phyloP scores from a whole-genome alignment of 1,284 basidiomycete species.

The Marasmius oreades region DNA sequence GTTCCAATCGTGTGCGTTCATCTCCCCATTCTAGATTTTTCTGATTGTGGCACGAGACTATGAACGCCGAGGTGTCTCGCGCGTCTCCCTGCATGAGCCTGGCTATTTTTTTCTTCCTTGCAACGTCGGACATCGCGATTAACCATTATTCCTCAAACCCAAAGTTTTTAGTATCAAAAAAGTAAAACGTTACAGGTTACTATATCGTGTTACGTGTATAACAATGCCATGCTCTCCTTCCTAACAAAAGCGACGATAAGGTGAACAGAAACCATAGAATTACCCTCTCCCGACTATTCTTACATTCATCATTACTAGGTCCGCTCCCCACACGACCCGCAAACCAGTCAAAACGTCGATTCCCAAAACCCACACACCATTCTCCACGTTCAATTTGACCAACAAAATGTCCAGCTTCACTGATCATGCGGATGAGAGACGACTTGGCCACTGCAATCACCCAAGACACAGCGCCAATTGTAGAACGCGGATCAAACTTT shows the following conservation, averaged over 20 bases:
- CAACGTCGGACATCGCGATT: no score
- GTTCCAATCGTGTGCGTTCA: no score
- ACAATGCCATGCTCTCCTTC: background rate
- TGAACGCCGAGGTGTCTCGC: no score
- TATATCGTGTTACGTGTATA: no score
- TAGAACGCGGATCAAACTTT: constrained; percentile 30
- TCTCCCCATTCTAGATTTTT: no score
- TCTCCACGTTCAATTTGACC: constrained; percentile 46
- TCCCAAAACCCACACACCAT: constrained; percentile 27
- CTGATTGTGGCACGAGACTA: no score
- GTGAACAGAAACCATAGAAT: background rate
- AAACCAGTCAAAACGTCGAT: constrained; percentile 54
- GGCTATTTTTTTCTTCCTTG: no score
- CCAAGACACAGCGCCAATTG: constrained; percentile 34
- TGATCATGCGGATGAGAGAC: constrained; percentile 45
- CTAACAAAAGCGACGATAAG: background rate
- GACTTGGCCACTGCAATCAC: constrained; percentile 43
- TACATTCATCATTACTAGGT: constrained; percentile 40
- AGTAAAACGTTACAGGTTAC: no score
- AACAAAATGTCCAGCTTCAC: constrained; percentile 44
- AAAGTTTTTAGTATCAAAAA: no score
- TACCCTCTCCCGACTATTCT: constrained; percentile 24
- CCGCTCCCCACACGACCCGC: constrained; percentile 36
- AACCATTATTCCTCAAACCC: no score
- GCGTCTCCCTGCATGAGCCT: no score